phyloP scores from a whole-genome alignment of 2,329 filamentous ascomycete species.

The Cytospora chrysosperma region DNA sequence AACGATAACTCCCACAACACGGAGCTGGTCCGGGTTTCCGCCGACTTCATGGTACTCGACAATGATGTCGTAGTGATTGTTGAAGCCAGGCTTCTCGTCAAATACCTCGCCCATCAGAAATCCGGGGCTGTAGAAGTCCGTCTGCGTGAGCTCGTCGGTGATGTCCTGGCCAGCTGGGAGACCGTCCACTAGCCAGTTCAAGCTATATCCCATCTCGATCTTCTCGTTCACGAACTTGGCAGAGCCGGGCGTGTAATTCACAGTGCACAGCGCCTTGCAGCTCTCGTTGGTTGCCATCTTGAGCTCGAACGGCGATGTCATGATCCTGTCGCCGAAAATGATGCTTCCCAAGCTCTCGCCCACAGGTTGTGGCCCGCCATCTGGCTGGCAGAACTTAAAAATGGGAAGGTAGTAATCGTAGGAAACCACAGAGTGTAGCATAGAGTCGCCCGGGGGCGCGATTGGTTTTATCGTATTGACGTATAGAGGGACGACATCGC shows the following conservation, averaged over 20 bases:
- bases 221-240: constrained; percentile 78
- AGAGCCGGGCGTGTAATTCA: constrained; percentile 61
- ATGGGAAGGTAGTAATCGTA: constrained; percentile 92
- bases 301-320: constrained; percentile 91
- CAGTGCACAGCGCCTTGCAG: constrained; percentile 77
- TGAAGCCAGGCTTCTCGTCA: constrained; percentile 62
- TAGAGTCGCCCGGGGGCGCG: constrained; percentile 71
- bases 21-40: constrained; percentile 64
- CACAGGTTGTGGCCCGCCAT: constrained; percentile 73
- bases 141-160: constrained; percentile 71
- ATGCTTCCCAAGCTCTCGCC: constrained; percentile 94
- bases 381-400: constrained; percentile 85
- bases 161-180: constrained; percentile 86
- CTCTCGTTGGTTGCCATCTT: constrained; percentile 84
- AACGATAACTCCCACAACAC: constrained; percentile 90
- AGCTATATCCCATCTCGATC: constrained; percentile 82
- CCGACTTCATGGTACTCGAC: constrained; percentile 87
- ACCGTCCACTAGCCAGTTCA: constrained; percentile 96
- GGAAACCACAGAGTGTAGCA: constrained; percentile 87
- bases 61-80: constrained; percentile 95
- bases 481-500: constrained; percentile 78
- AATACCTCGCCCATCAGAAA: constrained; percentile 71
- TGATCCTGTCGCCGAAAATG: constrained; percentile 93
- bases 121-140: constrained; percentile 85
- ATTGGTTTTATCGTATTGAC: constrained; percentile 93